Evolutionary conservation across 2,329 filamentous ascomycete species (phyloP), one percentile per base, ranked within the genome.

Genomic region (Fusarium sp.): DNA sequence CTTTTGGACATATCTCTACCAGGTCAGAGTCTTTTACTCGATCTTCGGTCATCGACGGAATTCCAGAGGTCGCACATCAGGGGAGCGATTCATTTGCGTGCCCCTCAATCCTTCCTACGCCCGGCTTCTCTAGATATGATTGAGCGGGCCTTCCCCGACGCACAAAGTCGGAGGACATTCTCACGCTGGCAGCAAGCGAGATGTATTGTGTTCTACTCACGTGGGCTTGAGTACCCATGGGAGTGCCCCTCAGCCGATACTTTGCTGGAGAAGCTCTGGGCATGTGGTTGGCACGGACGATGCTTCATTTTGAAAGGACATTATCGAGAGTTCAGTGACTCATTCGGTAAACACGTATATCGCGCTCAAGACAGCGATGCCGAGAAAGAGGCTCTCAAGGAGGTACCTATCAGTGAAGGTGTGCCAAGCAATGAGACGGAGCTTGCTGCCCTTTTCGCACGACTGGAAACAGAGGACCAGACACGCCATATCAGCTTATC

Each of bases 231-330:
- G 60, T 85, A 83, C 52, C 75, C 84, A 2, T 86, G 85, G 83
- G 87, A 89, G 66, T 88, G 87, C 44, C 87, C 87, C 1, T 78
- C 84, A 5, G 87, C 87, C 6, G 83, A 84, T 20, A 78, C 83
- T 0, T 75, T 90, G 6, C 77, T 84, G 26, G 78, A 83, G 44
- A 87, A 87, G 67, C 82, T 90, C 59, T 84, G 80, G 56, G 77
- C 78, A 22, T 82, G 84, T 72, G 85, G 84, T 28, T 90, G 88
- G 88, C 69, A 73, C 2, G 88, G 88, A 5, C 84, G 85, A 45
- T 86, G 83, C 66, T 89, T 89, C 73, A 81, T 89, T 13, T 82
- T 90, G 39, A 89, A 89, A 74, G 88, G 88, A 1, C 86, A 88
- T 60, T 90, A 87, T 75, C 83, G 84, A 52, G 88, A 89, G 70